phyloP scores from a whole-genome alignment of 2,329 filamentous ascomycete species.

The Talaromyces sp. region DNA sequence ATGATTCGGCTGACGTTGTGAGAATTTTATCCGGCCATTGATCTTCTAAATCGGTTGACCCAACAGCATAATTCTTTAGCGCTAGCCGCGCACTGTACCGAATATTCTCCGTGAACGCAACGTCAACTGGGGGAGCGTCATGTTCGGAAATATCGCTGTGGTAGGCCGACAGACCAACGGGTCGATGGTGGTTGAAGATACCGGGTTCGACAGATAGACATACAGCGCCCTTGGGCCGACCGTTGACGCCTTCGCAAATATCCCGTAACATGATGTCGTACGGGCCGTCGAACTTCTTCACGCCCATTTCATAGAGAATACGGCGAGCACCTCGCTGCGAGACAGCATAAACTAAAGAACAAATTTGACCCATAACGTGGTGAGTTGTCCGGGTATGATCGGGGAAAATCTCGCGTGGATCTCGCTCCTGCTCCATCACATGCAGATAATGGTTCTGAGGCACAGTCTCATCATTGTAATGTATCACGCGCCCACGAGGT shows the following conservation, averaged over 20 bases:
- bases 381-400: conserved; percentile 37
- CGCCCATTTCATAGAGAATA: conserved; percentile 29
- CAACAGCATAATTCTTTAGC: conserved; percentile 10
- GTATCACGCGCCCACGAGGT: conserved; percentile 17
- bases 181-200: conserved; percentile 19
- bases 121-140: conserved; percentile 10
- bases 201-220: conserved; percentile 20
- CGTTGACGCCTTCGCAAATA: conserved; percentile 41
- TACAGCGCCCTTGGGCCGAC: conserved; percentile 20
- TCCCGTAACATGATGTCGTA: conserved; percentile 45
- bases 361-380: conserved; percentile 28
- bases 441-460: conserved; percentile 14
- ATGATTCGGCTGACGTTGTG: conserved; percentile 4
- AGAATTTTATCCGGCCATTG: conserved; percentile 13
- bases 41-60: conserved; percentile 9
- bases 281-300: conserved; percentile 24
- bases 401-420: conserved; percentile 19
- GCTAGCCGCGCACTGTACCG: conserved; percentile 15
- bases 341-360: conserved; percentile 38
- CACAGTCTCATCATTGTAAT: conserved; percentile 16
- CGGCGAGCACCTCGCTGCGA: conserved; percentile 34
- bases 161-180: conserved; percentile 13
- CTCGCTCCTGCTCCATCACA: conserved; percentile 15
- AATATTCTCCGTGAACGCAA: conserved; percentile 16
- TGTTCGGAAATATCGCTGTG: conserved; percentile 17